Conservation (phyloP, 2,329 filamentous ascomycete genomes). For the Cytospora leucostoma region DNA sequence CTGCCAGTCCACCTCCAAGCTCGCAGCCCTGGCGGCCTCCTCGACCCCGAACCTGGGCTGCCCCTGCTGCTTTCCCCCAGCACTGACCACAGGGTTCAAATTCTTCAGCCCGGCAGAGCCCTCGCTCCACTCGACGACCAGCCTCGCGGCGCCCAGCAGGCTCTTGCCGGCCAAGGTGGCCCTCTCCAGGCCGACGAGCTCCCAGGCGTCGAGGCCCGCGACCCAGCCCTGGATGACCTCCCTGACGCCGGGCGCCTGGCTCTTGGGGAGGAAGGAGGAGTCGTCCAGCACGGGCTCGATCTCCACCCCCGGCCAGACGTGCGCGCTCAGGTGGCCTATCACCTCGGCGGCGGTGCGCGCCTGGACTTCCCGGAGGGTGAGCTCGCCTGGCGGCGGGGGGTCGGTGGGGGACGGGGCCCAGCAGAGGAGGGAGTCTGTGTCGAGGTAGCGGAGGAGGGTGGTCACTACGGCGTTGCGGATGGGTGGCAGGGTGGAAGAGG, state of each 20-base stretch:
- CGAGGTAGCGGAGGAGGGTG: constrained; percentile 79
- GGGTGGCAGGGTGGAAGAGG: constrained; percentile 33
- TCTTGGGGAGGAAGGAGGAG: constrained; percentile 72
- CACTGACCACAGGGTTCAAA: constrained; percentile 31
- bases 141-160: constrained; percentile 71
- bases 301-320: constrained; percentile 81
- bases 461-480: constrained; percentile 65
- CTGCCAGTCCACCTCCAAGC: constrained; percentile 87
- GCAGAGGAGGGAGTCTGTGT: constrained; percentile 90
- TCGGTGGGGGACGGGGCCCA: constrained; percentile 65
- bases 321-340: constrained; percentile 67
- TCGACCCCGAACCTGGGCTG: constrained; percentile 69
- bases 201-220: constrained; percentile 68
- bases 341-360: constrained; percentile 68
- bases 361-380: constrained; percentile 71
- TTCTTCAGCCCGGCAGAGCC: constrained; percentile 54
- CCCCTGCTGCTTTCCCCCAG: constrained; percentile 32
- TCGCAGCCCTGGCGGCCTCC: constrained; percentile 76
- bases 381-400: constrained; percentile 53
- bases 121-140: constrained; percentile 87
- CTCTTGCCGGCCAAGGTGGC: constrained; percentile 86
- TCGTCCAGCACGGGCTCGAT: constrained; percentile 79
- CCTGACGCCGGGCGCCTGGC: constrained; percentile 73
- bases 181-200: constrained; percentile 84
- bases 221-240: constrained; percentile 81